Percentiles rank a stretch among this genome's conserved stretches.
Evolutionary conservation across 768 basidiomycete species (phyloP).

Genomic region (Mycena leptocephala): DNA sequence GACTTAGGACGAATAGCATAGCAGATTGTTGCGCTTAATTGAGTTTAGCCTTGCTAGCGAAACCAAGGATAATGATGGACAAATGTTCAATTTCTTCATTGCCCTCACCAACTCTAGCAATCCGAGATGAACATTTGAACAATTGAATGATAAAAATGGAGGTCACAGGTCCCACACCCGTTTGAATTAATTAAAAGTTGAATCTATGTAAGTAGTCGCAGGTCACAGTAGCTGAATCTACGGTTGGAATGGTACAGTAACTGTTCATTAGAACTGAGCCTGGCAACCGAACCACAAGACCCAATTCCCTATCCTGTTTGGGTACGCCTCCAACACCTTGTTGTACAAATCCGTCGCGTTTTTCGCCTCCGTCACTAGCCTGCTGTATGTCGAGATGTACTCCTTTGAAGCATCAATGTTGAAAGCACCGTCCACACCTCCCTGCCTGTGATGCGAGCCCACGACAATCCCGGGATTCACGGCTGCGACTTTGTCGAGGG

Average conservation of each 20-base stretch:
- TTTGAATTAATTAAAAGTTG: not conserved
- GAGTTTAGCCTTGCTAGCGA: no score
- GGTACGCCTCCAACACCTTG: slow-evolving; percentile 18
- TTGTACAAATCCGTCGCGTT: slow-evolving; percentile 17
- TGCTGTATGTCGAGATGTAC: slow-evolving; percentile 21
- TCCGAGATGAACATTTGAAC: not conserved
- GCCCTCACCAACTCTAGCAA: not conserved
- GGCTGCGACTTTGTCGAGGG: slow-evolving; percentile 21
- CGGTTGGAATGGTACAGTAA: slow-evolving; percentile 10
- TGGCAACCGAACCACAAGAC: slow-evolving; percentile 23
- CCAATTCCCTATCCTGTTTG: slow-evolving; percentile 24
- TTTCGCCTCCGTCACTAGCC: slow-evolving; percentile 18
- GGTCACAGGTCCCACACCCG: not conserved
- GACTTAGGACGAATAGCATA: no score
- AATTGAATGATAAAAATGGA: slow-evolving; percentile 1
- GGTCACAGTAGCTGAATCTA: slow-evolving; percentile 3
- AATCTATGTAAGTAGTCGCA: not conserved
- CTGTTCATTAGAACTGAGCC: slow-evolving; percentile 17
- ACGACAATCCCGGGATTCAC: slow-evolving; percentile 23
- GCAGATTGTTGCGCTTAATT: no score
- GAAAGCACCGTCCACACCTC: slow-evolving; percentile 17
- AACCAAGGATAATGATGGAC: no score
- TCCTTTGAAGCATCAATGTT: slow-evolving; percentile 23
- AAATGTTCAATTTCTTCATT: no score
- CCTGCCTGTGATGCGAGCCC: slow-evolving; percentile 22